Conservation (phyloP, 2,329 filamentous ascomycete genomes). For the Lecanosticta acicola region DNA sequence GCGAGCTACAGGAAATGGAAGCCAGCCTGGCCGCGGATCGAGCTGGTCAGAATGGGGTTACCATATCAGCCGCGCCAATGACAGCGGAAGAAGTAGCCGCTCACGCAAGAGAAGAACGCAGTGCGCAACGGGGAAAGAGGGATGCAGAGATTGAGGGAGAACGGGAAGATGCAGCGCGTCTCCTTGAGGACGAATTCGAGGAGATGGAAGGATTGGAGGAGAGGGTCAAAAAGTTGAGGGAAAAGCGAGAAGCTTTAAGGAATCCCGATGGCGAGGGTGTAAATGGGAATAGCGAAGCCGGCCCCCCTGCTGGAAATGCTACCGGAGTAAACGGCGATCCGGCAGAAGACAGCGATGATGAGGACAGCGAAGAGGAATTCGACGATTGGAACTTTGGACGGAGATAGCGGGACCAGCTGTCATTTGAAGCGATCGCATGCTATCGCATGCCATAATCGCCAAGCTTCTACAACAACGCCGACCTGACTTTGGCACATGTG, state of each 20-base stretch:
- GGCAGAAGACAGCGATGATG: constrained; percentile 13
- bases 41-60: constrained; percentile 32
- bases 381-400: constrained; percentile 14
- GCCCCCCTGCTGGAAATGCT: not conserved
- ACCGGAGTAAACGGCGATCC: constrained; percentile 1
- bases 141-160: constrained; percentile 46
- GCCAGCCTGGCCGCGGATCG: constrained; percentile 11
- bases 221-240: constrained; percentile 40
- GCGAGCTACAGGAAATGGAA: constrained; percentile 58
- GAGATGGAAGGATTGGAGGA: constrained; percentile 47
- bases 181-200: constrained; percentile 46
- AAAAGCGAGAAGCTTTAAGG: constrained; percentile 41
- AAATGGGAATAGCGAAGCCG: not conserved
- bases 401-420: too few species aligned
- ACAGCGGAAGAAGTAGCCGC: constrained; percentile 43
- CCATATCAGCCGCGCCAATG: constrained; percentile 44
- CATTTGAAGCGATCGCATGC: too few species aligned
- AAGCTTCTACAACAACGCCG: too few species aligned
- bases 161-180: constrained; percentile 42
- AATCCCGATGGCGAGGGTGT: constrained; percentile 3
- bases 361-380: constrained; percentile 15
- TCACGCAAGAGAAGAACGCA: constrained; percentile 42
- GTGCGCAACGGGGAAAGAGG: constrained; percentile 36
- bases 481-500: too few species aligned
- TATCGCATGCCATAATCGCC: too few species aligned